Evolutionary conservation across 176 grass and related monocot genomes (phyloP).

Genomic region (Musa acuminata): DNA sequence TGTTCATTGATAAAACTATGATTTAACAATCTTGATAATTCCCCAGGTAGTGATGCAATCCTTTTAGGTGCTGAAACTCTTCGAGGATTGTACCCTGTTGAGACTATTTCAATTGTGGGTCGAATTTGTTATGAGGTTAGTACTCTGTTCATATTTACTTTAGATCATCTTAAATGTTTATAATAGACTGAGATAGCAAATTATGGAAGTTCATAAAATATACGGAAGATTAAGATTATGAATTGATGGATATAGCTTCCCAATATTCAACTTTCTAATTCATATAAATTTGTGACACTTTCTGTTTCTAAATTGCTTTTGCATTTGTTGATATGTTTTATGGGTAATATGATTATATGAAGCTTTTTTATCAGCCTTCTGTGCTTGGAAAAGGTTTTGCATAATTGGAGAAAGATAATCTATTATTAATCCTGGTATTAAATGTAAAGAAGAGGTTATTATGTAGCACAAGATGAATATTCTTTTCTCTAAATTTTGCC

Average conservation of each 20-base stretch:
- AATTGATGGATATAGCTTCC: neutral
- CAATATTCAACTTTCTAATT: neutral
- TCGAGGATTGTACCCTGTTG: conserved; percentile 89
- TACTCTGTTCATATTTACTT: neutral
- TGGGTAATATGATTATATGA: too few relatives aligned
- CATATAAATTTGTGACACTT: neutral
- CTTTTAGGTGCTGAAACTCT: conserved; percentile 97
- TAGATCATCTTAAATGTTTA: conserved; percentile 9
- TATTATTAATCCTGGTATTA: too few relatives aligned
- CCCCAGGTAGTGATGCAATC: conserved; percentile 86
- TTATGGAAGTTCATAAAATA: neutral
- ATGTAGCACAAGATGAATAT: too few relatives aligned
- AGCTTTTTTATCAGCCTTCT: too few relatives aligned
- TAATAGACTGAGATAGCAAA: neutral
- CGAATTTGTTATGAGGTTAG: conserved; percentile 95
- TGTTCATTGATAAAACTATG: neutral
- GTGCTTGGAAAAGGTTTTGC: too few relatives aligned
- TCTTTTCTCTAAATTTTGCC: too few relatives aligned
- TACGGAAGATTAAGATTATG: neutral
- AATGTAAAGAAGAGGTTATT: too few relatives aligned
- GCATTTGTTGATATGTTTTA: too few relatives aligned
- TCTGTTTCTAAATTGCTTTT: too few relatives aligned
- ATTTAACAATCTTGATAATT: neutral
- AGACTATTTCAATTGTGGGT: conserved; percentile 85
- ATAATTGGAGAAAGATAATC: too few relatives aligned